phyloP scores from a whole-genome alignment of 805 yeast species.

The Metschnikowia shivogae region DNA sequence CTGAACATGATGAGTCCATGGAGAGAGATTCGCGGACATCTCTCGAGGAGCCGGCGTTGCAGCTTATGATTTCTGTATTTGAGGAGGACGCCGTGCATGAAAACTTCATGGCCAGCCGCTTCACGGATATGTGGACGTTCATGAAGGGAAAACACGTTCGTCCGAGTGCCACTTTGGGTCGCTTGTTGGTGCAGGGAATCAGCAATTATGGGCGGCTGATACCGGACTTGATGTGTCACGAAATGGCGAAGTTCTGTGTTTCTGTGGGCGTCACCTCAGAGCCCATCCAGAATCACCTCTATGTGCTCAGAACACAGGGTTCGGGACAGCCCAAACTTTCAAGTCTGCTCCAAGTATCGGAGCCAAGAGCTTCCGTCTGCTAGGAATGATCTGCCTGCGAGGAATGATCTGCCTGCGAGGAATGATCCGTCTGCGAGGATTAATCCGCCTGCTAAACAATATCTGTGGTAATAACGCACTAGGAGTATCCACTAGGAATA shows the following conservation, averaged over 20 bases:
- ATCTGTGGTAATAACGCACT: too few relatives aligned
- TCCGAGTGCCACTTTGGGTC: conserved; percentile 7
- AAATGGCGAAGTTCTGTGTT: conserved; percentile 31
- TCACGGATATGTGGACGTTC: conserved; percentile 44
- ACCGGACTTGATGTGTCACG: conserved; percentile 35
- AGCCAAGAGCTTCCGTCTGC: too few relatives aligned
- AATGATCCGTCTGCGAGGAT: too few relatives aligned
- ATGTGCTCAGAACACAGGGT: conserved; percentile 21
- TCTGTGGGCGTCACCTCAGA: conserved; percentile 24
- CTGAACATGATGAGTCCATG: conserved; percentile 8
- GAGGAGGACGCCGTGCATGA: conserved; percentile 35
- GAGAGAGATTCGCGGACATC: conserved; percentile 2
- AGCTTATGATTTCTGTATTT: conserved; percentile 25
- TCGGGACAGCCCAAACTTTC: neutral
- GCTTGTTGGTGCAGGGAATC: conserved; percentile 33
- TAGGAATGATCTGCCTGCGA: too few relatives aligned
- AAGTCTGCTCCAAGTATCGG: too few relatives aligned
- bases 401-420: too few relatives aligned
- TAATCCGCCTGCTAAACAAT: too few relatives aligned
- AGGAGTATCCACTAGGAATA: too few relatives aligned
- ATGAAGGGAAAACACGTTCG: conserved; percentile 7
- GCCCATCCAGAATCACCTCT: conserved; percentile 26
- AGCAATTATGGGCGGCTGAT: conserved; percentile 37
- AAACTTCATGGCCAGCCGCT: conserved; percentile 44
- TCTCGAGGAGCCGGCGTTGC: conserved; percentile 26